Evolutionary conservation across 768 basidiomycete genomes (phyloP), one percentile per base, ranked within the genome.

Genomic region (Rhodotorula babjevae): DNA sequence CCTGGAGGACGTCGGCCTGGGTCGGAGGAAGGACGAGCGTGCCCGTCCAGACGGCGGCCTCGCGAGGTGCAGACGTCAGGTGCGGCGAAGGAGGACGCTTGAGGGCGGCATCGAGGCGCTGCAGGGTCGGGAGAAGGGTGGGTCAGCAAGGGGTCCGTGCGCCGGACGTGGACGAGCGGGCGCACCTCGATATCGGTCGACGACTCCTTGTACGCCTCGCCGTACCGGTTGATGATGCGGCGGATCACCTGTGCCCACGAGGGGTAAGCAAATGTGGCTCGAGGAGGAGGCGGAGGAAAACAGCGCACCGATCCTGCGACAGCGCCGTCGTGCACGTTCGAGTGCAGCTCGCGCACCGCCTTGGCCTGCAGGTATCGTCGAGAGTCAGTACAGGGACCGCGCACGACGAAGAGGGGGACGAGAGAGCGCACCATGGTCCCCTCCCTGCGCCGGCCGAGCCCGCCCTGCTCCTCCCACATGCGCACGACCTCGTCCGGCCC

Each of bases 71-170:
- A 0, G 71, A 72, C 36, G 67, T 27, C 27, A 68, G 33, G 29
- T 68, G 66, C 2, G 71, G 67, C 0, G 57, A 55, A 2, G 67
- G 71, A 4, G 63, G 57, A 19, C 46, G 49, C 4, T 63, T 49
- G 44, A 72, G 59, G 27, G 71, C 67, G 2, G 67, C 63, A 27
- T 72, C 71, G 52, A 72, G 63, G 23, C 67, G 71, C 71, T 72
- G 42, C 3, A 6, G 3, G 27, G 31, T 6, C 14, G 21, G 21
- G 31, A 10, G 29, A n/a, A n/a, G n/a, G n/a, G n/a, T n/a, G 53
- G 27, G 31, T 58, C 31, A 33, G 23, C 11, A 21, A 3, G 31
- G n/a, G 21, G 27, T 16, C 23, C 42, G 47, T 19, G 12, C 15
- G 18, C 12, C 25, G 40, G 18, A 4, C 3, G 23, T 25, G 27